Conservation (phyloP, 306 rosid genomes). For the Nissolia schottii region DNA sequence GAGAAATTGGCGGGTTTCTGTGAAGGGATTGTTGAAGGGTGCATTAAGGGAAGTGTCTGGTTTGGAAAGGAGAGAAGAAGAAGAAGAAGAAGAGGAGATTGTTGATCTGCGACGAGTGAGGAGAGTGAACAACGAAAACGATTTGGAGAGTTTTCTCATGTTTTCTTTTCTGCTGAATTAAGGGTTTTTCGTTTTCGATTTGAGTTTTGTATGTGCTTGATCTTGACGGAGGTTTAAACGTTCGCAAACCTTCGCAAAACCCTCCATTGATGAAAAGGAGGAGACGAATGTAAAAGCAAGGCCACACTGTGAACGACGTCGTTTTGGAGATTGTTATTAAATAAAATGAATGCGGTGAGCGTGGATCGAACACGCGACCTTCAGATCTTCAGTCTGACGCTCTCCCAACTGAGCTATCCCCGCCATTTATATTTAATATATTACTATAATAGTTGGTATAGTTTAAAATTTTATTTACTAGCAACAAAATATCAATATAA, state of each 20-base stretch:
- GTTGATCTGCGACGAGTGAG: constrained; percentile 38
- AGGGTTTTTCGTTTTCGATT: not conserved
- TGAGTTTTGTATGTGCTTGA: not conserved
- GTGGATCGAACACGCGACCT: too few species aligned
- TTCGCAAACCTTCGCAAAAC: not conserved
- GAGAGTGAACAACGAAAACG: constrained; percentile 40
- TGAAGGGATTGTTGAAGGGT: constrained; percentile 33
- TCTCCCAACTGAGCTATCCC: too few species aligned
- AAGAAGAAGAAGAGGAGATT: not conserved
- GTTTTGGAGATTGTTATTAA: too few species aligned
- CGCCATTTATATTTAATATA: too few species aligned
- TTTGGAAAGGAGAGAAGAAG: constrained; percentile 22
- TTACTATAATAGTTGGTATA: too few species aligned
- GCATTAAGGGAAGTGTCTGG: constrained; percentile 28
- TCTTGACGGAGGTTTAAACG: too few species aligned
- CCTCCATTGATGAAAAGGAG: not conserved
- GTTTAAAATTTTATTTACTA: too few species aligned
- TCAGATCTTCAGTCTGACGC: too few species aligned
- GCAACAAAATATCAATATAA: too few species aligned
- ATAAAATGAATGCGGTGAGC: too few species aligned
- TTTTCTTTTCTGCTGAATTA: constrained; percentile 14
- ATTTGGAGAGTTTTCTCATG: constrained; percentile 54
- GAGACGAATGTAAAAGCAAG: not conserved
- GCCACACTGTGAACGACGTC: not conserved
- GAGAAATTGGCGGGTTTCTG: constrained; percentile 31